Base-by-base conservation (phyloP, 352 stramenopile genomes). In the Phytophthora sp. region DNA sequence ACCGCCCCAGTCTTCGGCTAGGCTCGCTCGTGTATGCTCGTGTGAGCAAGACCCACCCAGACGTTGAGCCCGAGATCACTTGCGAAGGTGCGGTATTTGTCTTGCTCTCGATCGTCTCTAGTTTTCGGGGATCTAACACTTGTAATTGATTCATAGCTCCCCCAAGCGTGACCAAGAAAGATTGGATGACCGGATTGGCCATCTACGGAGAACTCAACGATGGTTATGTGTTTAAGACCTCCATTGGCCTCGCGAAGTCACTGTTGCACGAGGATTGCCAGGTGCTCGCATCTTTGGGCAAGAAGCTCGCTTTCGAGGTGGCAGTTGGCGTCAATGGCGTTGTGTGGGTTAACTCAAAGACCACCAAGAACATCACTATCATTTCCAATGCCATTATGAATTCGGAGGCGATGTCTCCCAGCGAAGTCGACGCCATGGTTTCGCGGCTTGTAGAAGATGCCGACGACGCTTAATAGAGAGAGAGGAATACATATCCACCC, bases 181-280 rank as follows among this genome's bases (percentile, higher is more conserved):
- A 99, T 76, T 99, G 97, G 97, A 98, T 99, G 93, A 99, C 97
- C 9, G 96, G 97, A 9, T 84, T 99, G 58, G 88, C 95, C 18
- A 94, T 97, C 17, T 99, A 99, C 66, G 97, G 97, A 12, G 90
- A 98, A 62, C 83, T 99, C 20, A 94, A 82, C 37, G 95, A 95
- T 46, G 97, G 96, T 18, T 98, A 92, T 26, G 85, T 97, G n/a
- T 90, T 95, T 53, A 90, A 91, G 55, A 88, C 85, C 13, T 95
- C 87, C 2, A 82, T 95, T 39, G 72, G 72, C 2, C 69, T 95
- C 26, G 88, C 87, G 9, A 93, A 92, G 61, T 75, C 74, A 28
- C 61, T 94, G 48, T 67, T 94, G 21, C 77, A 79, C 13, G 84
- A 94, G 35, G 84, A 92, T 53, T 85, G 75, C 48, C 54, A 77